Percentiles rank a stretch among this genome's conserved stretches.
Conservation (phyloP, 805 yeast species). For the Candida montana region DNA sequence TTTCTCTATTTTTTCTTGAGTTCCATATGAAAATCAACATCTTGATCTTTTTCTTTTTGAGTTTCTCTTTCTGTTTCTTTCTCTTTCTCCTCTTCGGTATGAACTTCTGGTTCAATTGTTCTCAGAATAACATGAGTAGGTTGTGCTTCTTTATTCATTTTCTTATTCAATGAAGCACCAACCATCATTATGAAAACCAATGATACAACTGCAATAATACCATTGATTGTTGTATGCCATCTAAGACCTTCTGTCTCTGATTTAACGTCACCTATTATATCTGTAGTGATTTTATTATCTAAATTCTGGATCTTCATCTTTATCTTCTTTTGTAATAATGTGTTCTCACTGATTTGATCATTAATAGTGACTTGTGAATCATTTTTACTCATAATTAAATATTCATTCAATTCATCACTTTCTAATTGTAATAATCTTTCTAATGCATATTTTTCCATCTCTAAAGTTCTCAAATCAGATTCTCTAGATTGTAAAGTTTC, state of each 20-base stretch:
- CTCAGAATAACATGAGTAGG: constrained; percentile 31
- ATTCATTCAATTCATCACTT: constrained; percentile 70
- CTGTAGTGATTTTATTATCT: constrained; percentile 77
- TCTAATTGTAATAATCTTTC: constrained; percentile 69
- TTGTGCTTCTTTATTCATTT: constrained; percentile 26
- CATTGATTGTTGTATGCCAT: constrained; percentile 91
- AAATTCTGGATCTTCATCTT: constrained; percentile 74
- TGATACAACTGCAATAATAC: constrained; percentile 67
- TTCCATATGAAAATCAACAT: neutral
- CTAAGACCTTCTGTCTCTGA: constrained; percentile 84
- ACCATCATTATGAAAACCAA: constrained; percentile 60
- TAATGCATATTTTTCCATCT: constrained; percentile 59
- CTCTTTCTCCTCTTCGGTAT: constrained; percentile 27
- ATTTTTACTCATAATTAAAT: constrained; percentile 53
- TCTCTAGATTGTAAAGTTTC: constrained; percentile 74
- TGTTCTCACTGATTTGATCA: constrained; percentile 82
- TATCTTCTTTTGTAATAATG: constrained; percentile 63
- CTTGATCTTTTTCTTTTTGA: neutral
- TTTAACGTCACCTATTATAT: constrained; percentile 73
- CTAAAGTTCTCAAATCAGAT: constrained; percentile 58
- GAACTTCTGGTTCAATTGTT: constrained; percentile 25
- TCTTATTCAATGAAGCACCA: constrained; percentile 38
- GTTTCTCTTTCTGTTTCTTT: neutral
- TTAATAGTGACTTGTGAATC: constrained; percentile 79
- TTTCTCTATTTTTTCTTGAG: neutral